Evolutionary conservation across 495 filamentous ascomycete species (phyloP), one percentile per base, ranked within the genome.

Genomic region (Annulohypoxylon nitens): DNA sequence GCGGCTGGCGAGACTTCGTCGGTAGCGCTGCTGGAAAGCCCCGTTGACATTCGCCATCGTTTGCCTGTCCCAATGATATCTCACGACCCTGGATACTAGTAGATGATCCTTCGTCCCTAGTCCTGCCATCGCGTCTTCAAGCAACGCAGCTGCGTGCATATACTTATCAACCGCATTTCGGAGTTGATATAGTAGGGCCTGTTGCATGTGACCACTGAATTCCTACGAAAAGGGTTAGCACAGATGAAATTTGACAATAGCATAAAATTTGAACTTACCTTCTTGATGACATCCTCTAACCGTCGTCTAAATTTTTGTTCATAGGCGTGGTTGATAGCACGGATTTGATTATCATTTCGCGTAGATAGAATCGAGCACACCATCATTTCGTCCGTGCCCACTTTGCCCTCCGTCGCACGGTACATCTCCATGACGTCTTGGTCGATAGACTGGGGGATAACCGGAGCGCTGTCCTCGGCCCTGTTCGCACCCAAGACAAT

Each of bases 131-230:
- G 91, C 87, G 14, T 92, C 91, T 77, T 98, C 94, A 12, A 98
- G 83, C 7, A 91, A 81, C 25, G 86, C 83, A 0, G 96, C 95
- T 75, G 97, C 95, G 50, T 92, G 88, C 87, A 91, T 90, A 23
- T 92, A 92, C 58, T 91, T 91, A 75, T 98, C 93, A 10, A 88
- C 81, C 4, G 92, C 96, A 0, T 88, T 86, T n/a, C 87, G 87
- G 4, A 97, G 82, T 80, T 97, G 93, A 61, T 88, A 88, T 45
- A 94, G 79, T n/a, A 97, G 81, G 0, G 93, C 94, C 26, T 92
- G 87, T 80, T 95, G 88, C 93, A 98, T 97, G 75, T 98, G 95
- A 0, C 95, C 95, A 0, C 90, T 91, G 81, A 97, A 97, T 76
- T 96, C 90, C 82, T 88, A 51, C 43, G 18, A 26, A 39, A 25